phyloP scores from a whole-genome alignment of 208 protist genomes.

The Acanthamoeba triangularis region DNA sequence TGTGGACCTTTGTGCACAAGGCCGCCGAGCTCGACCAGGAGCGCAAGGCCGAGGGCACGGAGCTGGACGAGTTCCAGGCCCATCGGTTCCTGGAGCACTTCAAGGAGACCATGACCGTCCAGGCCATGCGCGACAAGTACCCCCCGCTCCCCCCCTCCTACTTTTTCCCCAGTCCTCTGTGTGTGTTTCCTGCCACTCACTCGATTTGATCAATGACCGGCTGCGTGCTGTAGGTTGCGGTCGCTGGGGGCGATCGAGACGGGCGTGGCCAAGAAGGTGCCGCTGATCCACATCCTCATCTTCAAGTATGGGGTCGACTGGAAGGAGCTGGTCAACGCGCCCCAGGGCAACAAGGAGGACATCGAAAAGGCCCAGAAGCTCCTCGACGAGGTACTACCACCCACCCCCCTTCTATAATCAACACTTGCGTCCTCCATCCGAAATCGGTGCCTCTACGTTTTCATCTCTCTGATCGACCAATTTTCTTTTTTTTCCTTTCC shows the following conservation, averaged over 20 bases:
- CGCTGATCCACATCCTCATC: constrained; percentile 64
- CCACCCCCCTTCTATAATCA: no score
- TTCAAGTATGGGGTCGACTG: constrained; percentile 53
- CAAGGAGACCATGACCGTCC: constrained; percentile 81
- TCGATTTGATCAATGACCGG: neutral
- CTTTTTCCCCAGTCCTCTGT: no score
- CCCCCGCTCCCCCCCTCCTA: no score
- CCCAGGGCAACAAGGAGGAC: constrained; percentile 70
- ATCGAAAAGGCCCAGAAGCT: constrained; percentile 65
- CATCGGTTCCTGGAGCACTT: constrained; percentile 81
- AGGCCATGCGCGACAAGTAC: constrained; percentile 73
- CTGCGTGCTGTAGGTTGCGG: neutral
- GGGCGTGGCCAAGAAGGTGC: constrained; percentile 60
- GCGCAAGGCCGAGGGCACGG: constrained; percentile 63
- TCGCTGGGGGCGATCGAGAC: neutral
- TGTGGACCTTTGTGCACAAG: constrained; percentile 73
- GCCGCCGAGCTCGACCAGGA: constrained; percentile 58
- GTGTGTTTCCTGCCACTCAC: no score
- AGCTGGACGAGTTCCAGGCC: constrained; percentile 75
- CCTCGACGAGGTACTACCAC: constrained; percentile 5
- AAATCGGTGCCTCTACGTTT: neutral
- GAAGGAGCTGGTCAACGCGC: constrained; percentile 74
- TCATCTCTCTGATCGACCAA: neutral
- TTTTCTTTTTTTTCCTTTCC: neutral
- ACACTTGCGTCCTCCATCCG: neutral